Percentiles rank a stretch among this genome's conserved stretches.
These are phyloP conservation scores for Verruconis gallopava DNA, from an alignment of 2,329 filamentous ascomycete species.

Conservation along the genomic window DNA sequence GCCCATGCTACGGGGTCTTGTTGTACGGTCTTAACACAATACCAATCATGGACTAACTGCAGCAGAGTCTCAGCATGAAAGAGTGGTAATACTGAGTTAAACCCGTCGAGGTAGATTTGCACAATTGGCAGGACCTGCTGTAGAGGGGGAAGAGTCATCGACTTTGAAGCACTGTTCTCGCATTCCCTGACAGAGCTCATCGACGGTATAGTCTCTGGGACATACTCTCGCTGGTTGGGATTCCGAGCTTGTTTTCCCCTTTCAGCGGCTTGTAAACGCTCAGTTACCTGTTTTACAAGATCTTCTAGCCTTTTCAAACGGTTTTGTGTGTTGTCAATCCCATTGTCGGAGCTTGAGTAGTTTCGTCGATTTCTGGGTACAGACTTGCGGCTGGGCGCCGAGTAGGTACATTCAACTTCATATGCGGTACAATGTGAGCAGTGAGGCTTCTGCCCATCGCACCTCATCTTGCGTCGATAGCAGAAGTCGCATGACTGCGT, in stretches of 20 bases:
- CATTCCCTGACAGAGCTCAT: conserved; percentile 5
- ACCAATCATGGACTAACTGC: conserved; percentile 14
- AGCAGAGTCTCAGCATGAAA: conserved; percentile 16
- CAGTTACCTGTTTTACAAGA: conserved; percentile 12
- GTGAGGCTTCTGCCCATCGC: conserved; percentile 22
- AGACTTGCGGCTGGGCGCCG: conserved; percentile 16
- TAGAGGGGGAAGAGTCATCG: conserved; percentile 15
- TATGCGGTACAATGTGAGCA: conserved; percentile 22
- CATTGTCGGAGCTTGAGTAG: conserved; percentile 10
- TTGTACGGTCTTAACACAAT: conserved; percentile 11
- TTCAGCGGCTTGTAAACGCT: conserved; percentile 11
- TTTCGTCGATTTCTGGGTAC: conserved; percentile 14
- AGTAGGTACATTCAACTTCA: conserved; percentile 15
- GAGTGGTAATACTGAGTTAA: conserved; percentile 16
- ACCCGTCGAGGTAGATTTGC: conserved; percentile 13
- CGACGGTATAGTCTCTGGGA: conserved; percentile 6
- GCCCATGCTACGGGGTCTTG: conserved; percentile 19
- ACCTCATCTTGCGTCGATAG: conserved; percentile 23
- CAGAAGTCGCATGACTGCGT: conserved; percentile 23
- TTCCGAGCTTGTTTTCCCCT: conserved; percentile 9
- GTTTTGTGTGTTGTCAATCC: conserved; percentile 10
- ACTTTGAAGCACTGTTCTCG: conserved; percentile 7
- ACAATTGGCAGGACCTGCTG: conserved; percentile 15
- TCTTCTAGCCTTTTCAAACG: conserved; percentile 12
- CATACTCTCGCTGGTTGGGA: conserved; percentile 10